Percentiles rank a stretch among this genome's conserved stretches.
These are phyloP conservation scores for Acephala macrosclerotiorum DNA, from an alignment of 2,329 filamentous ascomycete genomes.

Conservation along the genomic window DNA sequence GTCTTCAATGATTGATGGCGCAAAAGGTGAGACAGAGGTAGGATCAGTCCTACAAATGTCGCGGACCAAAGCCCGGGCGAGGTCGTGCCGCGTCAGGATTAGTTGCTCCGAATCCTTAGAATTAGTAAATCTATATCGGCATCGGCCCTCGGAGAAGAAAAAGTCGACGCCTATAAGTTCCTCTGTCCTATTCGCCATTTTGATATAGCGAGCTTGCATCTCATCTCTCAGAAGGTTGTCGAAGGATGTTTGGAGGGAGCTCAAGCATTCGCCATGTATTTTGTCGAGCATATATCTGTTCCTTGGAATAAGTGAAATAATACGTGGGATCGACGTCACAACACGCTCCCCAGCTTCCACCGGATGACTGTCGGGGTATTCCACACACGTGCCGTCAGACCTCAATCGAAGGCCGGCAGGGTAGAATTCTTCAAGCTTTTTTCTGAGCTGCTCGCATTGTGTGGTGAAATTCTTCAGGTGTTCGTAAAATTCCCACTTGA, in stretches of 20 bases:
- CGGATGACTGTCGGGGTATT: too few relatives aligned
- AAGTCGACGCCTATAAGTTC: background rate
- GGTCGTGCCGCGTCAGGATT: background rate
- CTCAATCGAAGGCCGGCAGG: too few relatives aligned
- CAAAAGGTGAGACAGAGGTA: background rate
- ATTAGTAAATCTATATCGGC: background rate
- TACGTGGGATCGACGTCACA: too few relatives aligned
- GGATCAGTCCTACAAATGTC: background rate
- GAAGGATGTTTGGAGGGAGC: background rate
- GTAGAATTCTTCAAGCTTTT: background rate
- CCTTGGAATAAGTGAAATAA: too few relatives aligned
- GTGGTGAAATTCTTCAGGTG: background rate
- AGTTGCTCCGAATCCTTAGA: background rate
- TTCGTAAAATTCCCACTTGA: background rate
- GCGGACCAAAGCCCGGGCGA: background rate
- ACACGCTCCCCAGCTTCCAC: too few relatives aligned
- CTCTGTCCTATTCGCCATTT: background rate
- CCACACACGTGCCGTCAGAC: too few relatives aligned
- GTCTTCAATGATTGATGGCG: background rate
- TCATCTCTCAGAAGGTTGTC: background rate
- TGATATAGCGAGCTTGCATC: background rate
- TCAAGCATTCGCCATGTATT: background rate
- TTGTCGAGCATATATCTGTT: background rate
- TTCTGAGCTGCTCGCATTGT: background rate
- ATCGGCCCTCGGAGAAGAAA: background rate